phyloP scores from a whole-genome alignment of 305 asterid species.

The Rubia tinctorum region DNA sequence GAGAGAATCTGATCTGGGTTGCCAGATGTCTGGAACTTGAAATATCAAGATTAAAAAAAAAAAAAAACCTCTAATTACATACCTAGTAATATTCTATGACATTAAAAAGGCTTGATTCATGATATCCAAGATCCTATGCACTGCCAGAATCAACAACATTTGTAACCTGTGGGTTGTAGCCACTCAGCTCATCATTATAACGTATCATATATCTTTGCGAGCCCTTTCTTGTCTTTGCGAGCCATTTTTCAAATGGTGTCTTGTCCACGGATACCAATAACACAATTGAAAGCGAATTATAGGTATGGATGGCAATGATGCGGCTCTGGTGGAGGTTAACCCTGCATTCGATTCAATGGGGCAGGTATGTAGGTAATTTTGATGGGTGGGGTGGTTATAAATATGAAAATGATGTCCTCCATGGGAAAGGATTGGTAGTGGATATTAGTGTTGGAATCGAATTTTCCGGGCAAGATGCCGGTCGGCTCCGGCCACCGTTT shows the following conservation, averaged over 20 bases:
- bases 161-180: conserved; percentile 52
- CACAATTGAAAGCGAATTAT: conserved; percentile 4
- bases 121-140: not conserved
- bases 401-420: no score
- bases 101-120: not conserved
- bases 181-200: conserved; percentile 60
- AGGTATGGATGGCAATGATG: not conserved
- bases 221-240: conserved; percentile 88
- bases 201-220: conserved; percentile 74
- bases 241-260: conserved; percentile 81
- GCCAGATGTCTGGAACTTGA: not conserved
- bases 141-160: conserved; percentile 52
- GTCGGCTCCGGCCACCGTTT: no score
- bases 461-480: no score
- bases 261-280: conserved; percentile 72
- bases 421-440: no score
- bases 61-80: not conserved
- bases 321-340: no score
- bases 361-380: no score
- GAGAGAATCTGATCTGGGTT: not conserved
- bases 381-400: no score
- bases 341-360: no score
- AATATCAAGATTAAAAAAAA: not conserved
- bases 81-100: not conserved
- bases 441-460: no score